Evolutionary conservation across 1,139 yeast genomes (phyloP).

Genomic region (Yamadazyma songkhlaensis): DNA sequence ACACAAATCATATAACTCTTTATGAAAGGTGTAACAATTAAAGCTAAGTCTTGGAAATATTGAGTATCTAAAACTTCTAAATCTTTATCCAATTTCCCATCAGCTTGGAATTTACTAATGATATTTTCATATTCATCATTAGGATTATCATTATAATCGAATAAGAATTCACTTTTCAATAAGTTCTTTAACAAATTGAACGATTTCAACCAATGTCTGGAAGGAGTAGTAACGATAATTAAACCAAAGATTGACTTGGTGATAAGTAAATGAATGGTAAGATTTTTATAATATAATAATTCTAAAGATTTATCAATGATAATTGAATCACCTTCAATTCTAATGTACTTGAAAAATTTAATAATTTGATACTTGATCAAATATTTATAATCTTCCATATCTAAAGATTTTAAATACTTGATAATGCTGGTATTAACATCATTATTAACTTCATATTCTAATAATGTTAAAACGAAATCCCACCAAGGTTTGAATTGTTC

Average conservation of each 20-base stretch:
- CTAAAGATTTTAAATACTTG: conserved; percentile 12
- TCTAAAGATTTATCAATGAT: conserved; percentile 37
- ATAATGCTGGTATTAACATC: conserved; percentile 14
- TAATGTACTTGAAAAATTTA: conserved; percentile 34
- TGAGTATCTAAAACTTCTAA: conserved; percentile 23
- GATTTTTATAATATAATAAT: conserved; percentile 43
- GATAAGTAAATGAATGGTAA: conserved; percentile 40
- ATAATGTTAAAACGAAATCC: conserved; percentile 7
- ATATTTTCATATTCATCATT: conserved; percentile 29
- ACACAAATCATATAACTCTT: conserved; percentile 37
- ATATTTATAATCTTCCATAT: conserved; percentile 17
- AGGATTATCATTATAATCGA: conserved; percentile 39
- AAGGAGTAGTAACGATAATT: conserved; percentile 20
- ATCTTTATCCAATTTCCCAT: conserved; percentile 17
- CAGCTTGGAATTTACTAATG: conserved; percentile 24
- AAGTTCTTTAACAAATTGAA: conserved; percentile 38
- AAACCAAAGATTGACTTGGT: conserved; percentile 36
- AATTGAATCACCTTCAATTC: conserved; percentile 28
- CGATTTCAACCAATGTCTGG: conserved; percentile 23
- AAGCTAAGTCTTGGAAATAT: conserved; percentile 26
- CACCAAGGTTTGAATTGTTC: conserved; percentile 28
- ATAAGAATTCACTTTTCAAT: conserved; percentile 43
- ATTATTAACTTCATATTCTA: conserved; percentile 10
- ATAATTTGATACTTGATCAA: conserved; percentile 29
- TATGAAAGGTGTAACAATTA: conserved; percentile 39